phyloP scores from a whole-genome alignment of 2,329 filamentous ascomycete species.

The Alternaria dauci region DNA sequence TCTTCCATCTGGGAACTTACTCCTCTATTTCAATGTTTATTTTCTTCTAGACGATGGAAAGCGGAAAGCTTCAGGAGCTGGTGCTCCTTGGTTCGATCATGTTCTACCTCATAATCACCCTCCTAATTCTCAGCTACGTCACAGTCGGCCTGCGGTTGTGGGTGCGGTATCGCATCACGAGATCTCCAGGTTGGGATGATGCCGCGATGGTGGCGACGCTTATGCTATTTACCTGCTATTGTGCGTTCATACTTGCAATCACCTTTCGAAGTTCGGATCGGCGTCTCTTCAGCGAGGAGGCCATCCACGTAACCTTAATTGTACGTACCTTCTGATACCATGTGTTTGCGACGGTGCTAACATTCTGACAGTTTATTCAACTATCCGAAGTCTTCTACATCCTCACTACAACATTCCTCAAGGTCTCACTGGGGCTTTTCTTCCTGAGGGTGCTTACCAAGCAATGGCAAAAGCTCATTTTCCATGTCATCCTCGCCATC shows the following conservation, averaged over 20 bases:
- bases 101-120: constrained; percentile 33
- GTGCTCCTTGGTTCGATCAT: constrained; percentile 30
- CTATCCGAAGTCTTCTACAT: constrained; percentile 61
- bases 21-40: constrained; percentile 7
- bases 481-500: constrained; percentile 7
- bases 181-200: constrained; percentile 47
- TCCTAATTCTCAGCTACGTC: constrained; percentile 39
- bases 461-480: constrained; percentile 37
- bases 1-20: not conserved
- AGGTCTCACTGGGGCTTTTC: constrained; percentile 51
- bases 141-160: constrained; percentile 45
- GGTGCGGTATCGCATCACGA: constrained; percentile 45
- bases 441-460: constrained; percentile 46
- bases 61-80: constrained; percentile 26
- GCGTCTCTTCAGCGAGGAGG: constrained; percentile 22
- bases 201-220: constrained; percentile 41
- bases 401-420: constrained; percentile 59
- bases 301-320: constrained; percentile 28
- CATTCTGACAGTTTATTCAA: constrained; percentile 36
- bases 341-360: constrained; percentile 3
- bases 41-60: constrained; percentile 9
- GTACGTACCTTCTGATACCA: constrained; percentile 19
- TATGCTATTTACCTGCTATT: constrained; percentile 38
- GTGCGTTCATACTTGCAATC: constrained; percentile 27
- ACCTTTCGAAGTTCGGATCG: constrained; percentile 17